Percentiles rank a stretch among this genome's conserved stretches.
Conservation (phyloP, 2,329 filamentous ascomycete genomes). For the Coniochaeta sp. region DNA sequence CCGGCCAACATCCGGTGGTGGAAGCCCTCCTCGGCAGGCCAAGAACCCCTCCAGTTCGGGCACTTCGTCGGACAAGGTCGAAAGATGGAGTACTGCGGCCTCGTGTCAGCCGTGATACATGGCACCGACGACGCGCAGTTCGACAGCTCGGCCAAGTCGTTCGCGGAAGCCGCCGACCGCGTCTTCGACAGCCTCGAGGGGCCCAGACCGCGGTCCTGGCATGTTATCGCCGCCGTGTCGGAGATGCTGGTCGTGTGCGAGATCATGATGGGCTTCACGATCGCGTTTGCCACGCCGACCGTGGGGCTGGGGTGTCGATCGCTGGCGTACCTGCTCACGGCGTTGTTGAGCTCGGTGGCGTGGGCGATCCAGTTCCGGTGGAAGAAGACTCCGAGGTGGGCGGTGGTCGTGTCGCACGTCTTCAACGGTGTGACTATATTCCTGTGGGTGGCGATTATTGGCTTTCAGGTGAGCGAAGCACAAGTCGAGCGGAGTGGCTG, state of each 20-base stretch:
- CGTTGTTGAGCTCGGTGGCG: constrained; percentile 20
- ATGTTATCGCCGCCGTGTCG: constrained; percentile 5
- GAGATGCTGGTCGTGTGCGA: constrained; percentile 7
- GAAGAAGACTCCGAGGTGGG: neutral
- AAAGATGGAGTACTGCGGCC: constrained; percentile 29
- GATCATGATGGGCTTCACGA: constrained; percentile 9
- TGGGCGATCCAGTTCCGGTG: constrained; percentile 24
- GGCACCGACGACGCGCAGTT: constrained; percentile 2
- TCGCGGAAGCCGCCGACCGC: neutral
- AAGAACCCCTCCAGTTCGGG: constrained; percentile 10
- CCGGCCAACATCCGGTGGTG: constrained; percentile 29
- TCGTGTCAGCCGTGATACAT: constrained; percentile 31
- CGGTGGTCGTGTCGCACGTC: neutral
- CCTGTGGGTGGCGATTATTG: neutral
- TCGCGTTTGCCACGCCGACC: constrained; percentile 27
- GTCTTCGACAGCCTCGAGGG: neutral
- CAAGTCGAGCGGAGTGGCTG: neutral
- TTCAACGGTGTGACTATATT: neutral
- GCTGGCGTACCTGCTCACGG: constrained; percentile 35
- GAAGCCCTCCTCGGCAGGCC: constrained; percentile 23
- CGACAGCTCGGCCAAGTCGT: neutral
- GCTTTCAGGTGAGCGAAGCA: neutral
- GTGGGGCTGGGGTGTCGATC: constrained; percentile 34
- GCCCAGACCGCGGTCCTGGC: constrained; percentile 2
- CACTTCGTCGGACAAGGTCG: constrained; percentile 32